Base-by-base conservation (phyloP, 2,329 filamentous ascomycete genomes). In the Tolypocladium capitatum region DNA sequence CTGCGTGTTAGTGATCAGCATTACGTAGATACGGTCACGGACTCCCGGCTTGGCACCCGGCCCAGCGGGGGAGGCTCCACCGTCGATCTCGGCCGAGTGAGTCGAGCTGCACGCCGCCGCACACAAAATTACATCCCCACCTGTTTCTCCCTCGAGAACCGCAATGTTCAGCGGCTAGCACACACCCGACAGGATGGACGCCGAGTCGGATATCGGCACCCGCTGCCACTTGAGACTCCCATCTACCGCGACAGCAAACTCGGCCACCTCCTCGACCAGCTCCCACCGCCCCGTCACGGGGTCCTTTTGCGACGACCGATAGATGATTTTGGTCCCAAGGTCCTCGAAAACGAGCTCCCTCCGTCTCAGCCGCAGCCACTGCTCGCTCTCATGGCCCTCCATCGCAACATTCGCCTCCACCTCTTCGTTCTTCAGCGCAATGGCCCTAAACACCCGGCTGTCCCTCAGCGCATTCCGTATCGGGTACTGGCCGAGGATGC, bases 401-500 rank as follows among this genome's bases (percentile, higher is more conserved):
- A 45, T 48, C 3, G 53, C 54, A 45, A 63, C 63, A 27, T 59
- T 55, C 1, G 45, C 28, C 54, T 72, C 69, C 1, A 65, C 53
- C 35, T 63, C 61, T 1, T 58, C 54, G 52, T 69, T 69, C 45
- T 62, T 62, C 2, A 66, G 49, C 1, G 63, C 64, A 43, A 72
- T 65, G 5, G 67, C 68, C 1, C 62, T 52, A 41, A 69, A 66
- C 1, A 68, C 58, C 14, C 64, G 59, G 43, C 63, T 70, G 49
- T 72, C 68, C 21, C 68, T 65, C 9, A 72, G 60, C 2, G 67
- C 68, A 49, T 72, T 71, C 30, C 66, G 62, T 3, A 69, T 62
- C 3, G 68, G 68, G 28, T 71, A 68, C 43, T 61, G 54, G 4
- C 58, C 59, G 16, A 73, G 56, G 18, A 73, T 65, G 9, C 63